A percentile compares a stretch with the other conserved stretches of the same genome.
Conservation (phyloP, 108 stramenopile genomes). For the Chaetoceros tenuissimus region DNA sequence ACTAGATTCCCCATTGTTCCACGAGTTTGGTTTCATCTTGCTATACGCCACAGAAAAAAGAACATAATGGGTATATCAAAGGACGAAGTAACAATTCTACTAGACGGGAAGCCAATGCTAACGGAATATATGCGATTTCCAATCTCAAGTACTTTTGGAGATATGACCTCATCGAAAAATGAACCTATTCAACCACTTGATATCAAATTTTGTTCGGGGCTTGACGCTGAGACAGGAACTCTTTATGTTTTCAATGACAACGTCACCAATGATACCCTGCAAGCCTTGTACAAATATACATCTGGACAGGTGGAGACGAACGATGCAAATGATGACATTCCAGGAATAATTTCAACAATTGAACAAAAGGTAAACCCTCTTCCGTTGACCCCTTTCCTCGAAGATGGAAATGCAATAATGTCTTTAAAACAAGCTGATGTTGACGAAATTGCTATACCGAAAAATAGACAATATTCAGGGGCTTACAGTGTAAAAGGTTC, state of each 20-base stretch:
- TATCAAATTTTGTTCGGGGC: conserved; percentile 35
- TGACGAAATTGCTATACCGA: conserved; percentile 26
- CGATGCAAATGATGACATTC: not conserved
- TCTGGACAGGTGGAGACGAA: conserved; percentile 21
- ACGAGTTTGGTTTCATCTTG: conserved; percentile 73
- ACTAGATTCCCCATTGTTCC: conserved; percentile 55
- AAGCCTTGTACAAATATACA: conserved; percentile 45
- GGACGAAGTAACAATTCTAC: conserved; percentile 61
- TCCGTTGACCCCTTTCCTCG: not conserved
- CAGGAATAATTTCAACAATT: not conserved
- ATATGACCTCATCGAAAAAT: not conserved
- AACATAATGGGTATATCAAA: conserved; percentile 43
- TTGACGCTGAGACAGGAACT: conserved; percentile 65
- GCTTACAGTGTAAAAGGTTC: not conserved
- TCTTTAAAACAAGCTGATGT: conserved; percentile 18
- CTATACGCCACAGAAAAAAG: conserved; percentile 59
- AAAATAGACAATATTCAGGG: conserved; percentile 1
- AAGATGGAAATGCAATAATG: not conserved
- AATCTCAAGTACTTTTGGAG: not conserved
- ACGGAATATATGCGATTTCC: conserved; percentile 53
- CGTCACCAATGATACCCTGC: conserved; percentile 60
- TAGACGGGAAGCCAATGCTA: conserved; percentile 73
- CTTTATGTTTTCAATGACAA: conserved; percentile 59
- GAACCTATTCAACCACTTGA: conserved; percentile 8
- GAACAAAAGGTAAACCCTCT: not conserved